phyloP scores from a whole-genome alignment of 2,329 filamentous ascomycete genomes.

The Aspergillus fructus region DNA sequence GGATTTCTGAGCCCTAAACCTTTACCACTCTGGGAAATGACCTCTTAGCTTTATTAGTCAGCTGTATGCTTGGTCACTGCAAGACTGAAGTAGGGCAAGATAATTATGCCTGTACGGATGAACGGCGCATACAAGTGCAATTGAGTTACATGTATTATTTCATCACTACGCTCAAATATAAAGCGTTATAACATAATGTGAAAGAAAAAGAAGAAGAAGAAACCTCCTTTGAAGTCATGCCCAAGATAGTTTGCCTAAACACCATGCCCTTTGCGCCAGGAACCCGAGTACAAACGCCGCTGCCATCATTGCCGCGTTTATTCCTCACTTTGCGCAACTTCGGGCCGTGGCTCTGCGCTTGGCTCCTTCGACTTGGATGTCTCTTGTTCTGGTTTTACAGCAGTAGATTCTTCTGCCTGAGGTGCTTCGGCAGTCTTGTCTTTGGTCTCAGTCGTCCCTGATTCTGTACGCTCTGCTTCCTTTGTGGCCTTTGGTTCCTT shows the following conservation, averaged over 20 bases:
- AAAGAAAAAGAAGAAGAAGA: background rate
- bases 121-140: background rate
- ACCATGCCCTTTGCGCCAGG: conserved; percentile 39
- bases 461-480: conserved; percentile 14
- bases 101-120: background rate
- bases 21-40: conserved; percentile 21
- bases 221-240: conserved; percentile 9
- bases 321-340: conserved; percentile 33
- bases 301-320: conserved; percentile 19
- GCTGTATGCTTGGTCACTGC: background rate
- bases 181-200: background rate
- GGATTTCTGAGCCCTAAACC: conserved; percentile 37
- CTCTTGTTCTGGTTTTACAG: conserved; percentile 11
- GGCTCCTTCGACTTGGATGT: conserved; percentile 22
- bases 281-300: conserved; percentile 25
- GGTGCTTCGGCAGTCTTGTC: conserved; percentile 15
- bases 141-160: conserved; percentile 1
- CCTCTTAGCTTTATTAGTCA: conserved; percentile 4
- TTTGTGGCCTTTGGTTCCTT: conserved; percentile 16
- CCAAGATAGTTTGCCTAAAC: conserved; percentile 27
- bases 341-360: conserved; percentile 24
- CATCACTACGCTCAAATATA: background rate
- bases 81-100: background rate
- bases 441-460: conserved; percentile 14
- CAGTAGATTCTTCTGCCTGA: conserved; percentile 15